Evolutionary conservation across 805 yeast genomes (phyloP).

Genomic region (Huiozyma sinensis): DNA sequence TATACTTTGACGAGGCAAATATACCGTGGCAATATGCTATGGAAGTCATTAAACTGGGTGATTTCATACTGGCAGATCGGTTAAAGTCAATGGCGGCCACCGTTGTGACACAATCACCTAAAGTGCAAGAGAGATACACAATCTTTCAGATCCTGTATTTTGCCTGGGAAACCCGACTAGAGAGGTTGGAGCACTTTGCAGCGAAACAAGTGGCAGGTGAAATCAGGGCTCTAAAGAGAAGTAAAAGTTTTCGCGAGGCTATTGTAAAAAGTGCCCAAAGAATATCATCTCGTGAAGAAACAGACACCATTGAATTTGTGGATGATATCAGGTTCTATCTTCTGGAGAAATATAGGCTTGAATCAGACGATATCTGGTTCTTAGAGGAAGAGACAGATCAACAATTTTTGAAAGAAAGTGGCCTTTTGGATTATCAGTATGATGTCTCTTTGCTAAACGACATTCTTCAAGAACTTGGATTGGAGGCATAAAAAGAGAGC

Average conservation of each 20-base stretch:
- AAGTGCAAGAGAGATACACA: constrained; percentile 25
- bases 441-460: constrained; percentile 34
- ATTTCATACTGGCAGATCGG: constrained; percentile 45
- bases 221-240: constrained; percentile 29
- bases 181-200: constrained; percentile 51
- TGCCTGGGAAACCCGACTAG: constrained; percentile 59
- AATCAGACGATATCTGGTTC: constrained; percentile 20
- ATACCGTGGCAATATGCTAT: constrained; percentile 42
- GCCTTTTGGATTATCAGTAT: constrained; percentile 14
- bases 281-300: constrained; percentile 52
- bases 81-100: constrained; percentile 55
- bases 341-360: constrained; percentile 22
- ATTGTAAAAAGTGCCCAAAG: constrained; percentile 42
- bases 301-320: constrained; percentile 69
- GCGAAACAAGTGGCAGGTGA: constrained; percentile 49
- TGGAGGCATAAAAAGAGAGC: neutral
- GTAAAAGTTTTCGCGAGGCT: constrained; percentile 31
- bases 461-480: constrained; percentile 11
- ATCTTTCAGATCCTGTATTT: constrained; percentile 49
- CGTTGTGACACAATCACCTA: constrained; percentile 26
- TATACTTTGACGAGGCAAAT: constrained; percentile 50
- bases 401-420: constrained; percentile 12
- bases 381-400: constrained; percentile 14
- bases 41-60: constrained; percentile 50
- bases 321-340: constrained; percentile 68